Conservation (phyloP, 257 asterid genomes). For the Nicotiana undulata region DNA sequence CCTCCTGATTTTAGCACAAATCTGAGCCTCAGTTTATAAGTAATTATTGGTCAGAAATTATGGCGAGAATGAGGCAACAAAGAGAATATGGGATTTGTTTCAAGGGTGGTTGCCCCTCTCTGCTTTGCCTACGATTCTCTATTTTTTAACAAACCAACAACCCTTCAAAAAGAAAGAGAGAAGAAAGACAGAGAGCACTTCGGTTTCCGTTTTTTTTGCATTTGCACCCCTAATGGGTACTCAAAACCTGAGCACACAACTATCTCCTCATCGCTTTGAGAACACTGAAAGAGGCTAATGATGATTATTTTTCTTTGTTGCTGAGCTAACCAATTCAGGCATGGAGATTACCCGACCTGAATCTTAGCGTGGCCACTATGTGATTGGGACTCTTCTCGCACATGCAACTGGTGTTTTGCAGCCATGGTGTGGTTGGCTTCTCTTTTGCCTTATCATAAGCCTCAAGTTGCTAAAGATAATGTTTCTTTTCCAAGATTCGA, state of each 20-base stretch:
- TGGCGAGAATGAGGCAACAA: background rate
- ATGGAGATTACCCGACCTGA: too few relatives aligned
- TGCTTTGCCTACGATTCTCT: conserved; percentile 20
- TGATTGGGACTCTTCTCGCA: too few relatives aligned
- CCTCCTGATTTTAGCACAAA: background rate
- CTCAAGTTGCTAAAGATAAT: too few relatives aligned
- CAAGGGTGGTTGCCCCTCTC: conserved; percentile 52
- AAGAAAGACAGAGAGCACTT: background rate
- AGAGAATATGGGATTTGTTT: conserved; percentile 15
- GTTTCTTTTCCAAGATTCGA: too few relatives aligned
- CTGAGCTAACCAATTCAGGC: too few relatives aligned
- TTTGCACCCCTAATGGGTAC: background rate
- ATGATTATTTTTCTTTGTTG: background rate
- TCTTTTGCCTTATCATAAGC: too few relatives aligned
- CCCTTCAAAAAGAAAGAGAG: background rate
- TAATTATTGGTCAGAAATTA: background rate
- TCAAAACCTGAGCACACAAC: too few relatives aligned
- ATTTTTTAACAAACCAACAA: background rate
- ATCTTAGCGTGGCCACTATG: too few relatives aligned
- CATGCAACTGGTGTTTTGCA: too few relatives aligned
- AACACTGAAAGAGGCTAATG: background rate
- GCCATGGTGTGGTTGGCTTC: too few relatives aligned
- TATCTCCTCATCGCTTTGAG: background rate
- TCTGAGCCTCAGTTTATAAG: background rate
- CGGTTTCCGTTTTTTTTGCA: background rate